These are phyloP conservation scores for Blastocystis sp. DNA, from an alignment of 352 stramenopile species.

Conservation along the genomic window DNA sequence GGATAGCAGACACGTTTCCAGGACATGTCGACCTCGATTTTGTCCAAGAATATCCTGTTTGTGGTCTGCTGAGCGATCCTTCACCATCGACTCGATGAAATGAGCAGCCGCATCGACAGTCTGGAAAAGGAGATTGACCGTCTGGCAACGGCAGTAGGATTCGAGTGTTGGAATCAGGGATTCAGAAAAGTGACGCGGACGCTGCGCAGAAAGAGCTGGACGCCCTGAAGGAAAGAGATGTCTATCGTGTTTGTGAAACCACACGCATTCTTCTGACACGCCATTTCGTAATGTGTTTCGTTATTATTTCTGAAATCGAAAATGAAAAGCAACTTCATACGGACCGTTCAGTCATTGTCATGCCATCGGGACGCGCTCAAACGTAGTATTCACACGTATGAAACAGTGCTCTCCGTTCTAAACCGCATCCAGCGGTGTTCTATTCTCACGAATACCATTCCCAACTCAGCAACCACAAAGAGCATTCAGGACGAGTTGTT, in stretches of 20 bases:
- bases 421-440: not conserved
- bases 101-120: slow-evolving; percentile 17
- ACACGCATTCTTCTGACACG: slow-evolving; percentile 4
- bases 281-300: no score
- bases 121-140: slow-evolving; percentile 34
- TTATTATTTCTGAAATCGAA: slow-evolving; percentile 7
- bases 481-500: not conserved
- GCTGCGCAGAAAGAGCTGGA: not conserved
- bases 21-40: slow-evolving; percentile 41
- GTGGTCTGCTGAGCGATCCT: not conserved
- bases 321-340: not conserved
- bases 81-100: slow-evolving; percentile 8
- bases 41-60: slow-evolving; percentile 40
- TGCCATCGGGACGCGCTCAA: no score
- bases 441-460: not conserved
- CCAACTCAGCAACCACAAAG: not conserved
- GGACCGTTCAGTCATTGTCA: not conserved
- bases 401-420: not conserved
- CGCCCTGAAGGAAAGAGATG: not conserved
- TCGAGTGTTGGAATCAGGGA: not conserved
- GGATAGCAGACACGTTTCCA: slow-evolving; percentile 16
- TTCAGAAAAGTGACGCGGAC: not conserved
- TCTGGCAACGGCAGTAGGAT: not conserved
- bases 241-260: slow-evolving; percentile 29
- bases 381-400: not conserved